Evolutionary conservation across 305 asterid genomes (phyloP), one percentile per base, ranked within the genome.

Genomic region (Fraxinus ornus): DNA sequence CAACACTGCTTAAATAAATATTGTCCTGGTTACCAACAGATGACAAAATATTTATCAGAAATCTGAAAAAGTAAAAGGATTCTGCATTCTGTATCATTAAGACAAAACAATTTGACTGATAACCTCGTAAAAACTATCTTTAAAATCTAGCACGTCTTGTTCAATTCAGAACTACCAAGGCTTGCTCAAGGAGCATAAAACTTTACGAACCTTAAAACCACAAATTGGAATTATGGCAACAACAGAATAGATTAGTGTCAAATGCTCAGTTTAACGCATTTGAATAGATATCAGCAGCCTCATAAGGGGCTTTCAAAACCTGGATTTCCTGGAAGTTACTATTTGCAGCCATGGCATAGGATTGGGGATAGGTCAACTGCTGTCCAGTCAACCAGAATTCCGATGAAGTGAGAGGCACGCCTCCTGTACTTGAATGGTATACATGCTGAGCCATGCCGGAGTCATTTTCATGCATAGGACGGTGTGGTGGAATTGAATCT

Each of bases 301-400:
- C 93, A 30, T 83, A 86, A 1, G 91, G 91, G 62, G 90, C 75
- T 70, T 82, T 80, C 82, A 86, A 83, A 44, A 78, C 85, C 85
- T 87, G 91, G 80, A 86, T 52, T 83, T 88, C 92, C 76, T 82
- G 92, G n/a, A 88, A 86, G 89, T 84, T 85, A 77, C 81, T 9
- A 37, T 75, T 86, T 21, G 83, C 37, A 21, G 87, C 80, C 78
- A 76, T 28, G 12, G 86, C 57, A 15, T 84, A 90, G 49, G 79
- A 41, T 49, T 82, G 88, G 68, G 79, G 81, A 76, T 88, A 83
- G 35, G 83, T 71, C 2, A 85, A 75, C 7, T 73, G 88, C 22
- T 81, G 89, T 78, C 83, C 88, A 17, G 86, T 47, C 57, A 78
- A 84, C 93, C 90, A 90, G 82, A 85, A 78, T 26, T 87, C 86